Evolutionary conservation across 2,329 filamentous ascomycete species (phyloP).

Genomic region (Amauroascus verrucosus): DNA sequence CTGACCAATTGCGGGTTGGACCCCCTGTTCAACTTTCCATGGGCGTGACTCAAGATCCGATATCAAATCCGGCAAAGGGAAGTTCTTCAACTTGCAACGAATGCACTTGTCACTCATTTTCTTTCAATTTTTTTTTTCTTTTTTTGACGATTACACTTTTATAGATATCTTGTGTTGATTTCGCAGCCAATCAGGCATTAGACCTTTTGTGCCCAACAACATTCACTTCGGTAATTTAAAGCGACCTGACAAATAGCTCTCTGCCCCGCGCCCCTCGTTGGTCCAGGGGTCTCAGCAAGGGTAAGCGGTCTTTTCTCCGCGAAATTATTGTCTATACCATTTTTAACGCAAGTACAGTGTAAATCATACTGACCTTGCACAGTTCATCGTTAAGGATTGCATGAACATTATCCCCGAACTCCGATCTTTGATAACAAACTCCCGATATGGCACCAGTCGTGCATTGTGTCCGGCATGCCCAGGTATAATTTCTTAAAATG

Average conservation of each 20-base stretch:
- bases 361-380: too few species aligned
- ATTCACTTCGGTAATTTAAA: too few species aligned
- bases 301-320: background rate
- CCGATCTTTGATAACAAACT: too few species aligned
- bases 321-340: background rate
- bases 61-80: background rate
- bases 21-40: background rate
- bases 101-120: background rate
- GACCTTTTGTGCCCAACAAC: background rate
- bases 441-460: constrained; percentile 34
- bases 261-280: background rate
- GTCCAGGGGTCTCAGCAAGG: background rate
- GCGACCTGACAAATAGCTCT: too few species aligned
- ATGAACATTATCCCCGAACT: too few species aligned
- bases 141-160: too few species aligned
- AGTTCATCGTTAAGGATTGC: too few species aligned
- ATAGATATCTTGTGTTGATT: too few species aligned
- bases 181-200: too few species aligned
- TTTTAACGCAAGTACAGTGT: too few species aligned
- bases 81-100: background rate
- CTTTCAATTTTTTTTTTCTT: background rate
- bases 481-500: constrained; percentile 25
- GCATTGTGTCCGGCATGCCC: constrained; percentile 39
- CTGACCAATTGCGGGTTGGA: background rate
- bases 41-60: background rate